These are phyloP conservation scores for Colletotrichum sp. DNA, from an alignment of 2,329 filamentous ascomycete species.

Conservation along the genomic window DNA sequence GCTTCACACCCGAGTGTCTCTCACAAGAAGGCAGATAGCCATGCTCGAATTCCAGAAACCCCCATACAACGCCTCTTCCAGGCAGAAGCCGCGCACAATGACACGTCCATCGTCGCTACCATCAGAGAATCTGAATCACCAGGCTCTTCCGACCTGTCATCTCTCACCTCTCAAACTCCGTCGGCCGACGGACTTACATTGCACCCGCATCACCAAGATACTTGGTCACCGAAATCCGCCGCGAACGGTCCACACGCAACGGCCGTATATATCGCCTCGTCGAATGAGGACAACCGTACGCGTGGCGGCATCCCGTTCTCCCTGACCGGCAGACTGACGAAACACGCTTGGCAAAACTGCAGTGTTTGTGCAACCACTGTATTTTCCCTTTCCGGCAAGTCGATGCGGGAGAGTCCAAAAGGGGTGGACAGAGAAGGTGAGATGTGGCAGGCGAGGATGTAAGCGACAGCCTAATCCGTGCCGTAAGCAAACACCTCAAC, in stretches of 20 bases:
- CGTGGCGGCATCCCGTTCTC: not conserved
- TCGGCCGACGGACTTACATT: not conserved
- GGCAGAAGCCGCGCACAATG: not conserved
- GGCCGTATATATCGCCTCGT: not conserved
- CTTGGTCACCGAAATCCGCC: not conserved
- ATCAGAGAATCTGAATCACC: not conserved
- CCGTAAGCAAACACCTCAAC: not conserved
- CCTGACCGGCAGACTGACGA: not conserved
- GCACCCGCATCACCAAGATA: not conserved
- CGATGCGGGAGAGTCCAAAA: not conserved
- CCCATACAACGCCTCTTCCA: not conserved
- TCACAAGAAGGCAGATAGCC: not conserved
- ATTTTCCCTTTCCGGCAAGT: not conserved
- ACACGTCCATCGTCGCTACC: not conserved
- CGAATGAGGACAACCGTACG: not conserved
- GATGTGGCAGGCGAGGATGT: not conserved
- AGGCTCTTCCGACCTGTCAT: not conserved
- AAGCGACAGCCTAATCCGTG: not conserved
- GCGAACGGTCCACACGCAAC: not conserved
- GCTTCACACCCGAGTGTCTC: not conserved
- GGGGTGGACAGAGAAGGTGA: not conserved
- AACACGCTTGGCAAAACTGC: not conserved
- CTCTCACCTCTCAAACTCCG: not conserved
- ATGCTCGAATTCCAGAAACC: not conserved
- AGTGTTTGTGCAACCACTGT: not conserved